Evolutionary conservation across 148 eudicot genomes (phyloP).

Genomic region (Vaccinium myrtillus): DNA sequence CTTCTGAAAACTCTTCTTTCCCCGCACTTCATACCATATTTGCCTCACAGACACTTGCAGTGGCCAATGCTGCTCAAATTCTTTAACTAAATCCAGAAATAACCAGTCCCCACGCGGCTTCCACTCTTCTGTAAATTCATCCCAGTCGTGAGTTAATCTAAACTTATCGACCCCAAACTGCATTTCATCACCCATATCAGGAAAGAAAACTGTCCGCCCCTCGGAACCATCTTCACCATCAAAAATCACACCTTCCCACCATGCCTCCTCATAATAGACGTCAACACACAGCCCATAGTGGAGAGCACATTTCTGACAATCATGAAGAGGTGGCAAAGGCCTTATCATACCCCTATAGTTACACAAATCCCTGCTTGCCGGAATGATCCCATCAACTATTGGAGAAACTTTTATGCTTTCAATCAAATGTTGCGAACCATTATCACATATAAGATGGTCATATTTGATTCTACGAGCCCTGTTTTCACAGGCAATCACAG

Average conservation of each 20-base stretch:
- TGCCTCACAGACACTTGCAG: conserved; percentile 68
- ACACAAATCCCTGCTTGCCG: neutral
- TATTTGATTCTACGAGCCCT: conserved; percentile 41
- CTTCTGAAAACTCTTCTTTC: conserved; percentile 32
- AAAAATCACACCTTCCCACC: conserved; percentile 99
- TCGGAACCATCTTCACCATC: conserved; percentile 42
- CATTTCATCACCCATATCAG: conserved; percentile 79
- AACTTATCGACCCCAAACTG: conserved; percentile 18
- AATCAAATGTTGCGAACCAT: conserved; percentile 23
- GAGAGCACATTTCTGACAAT: conserved; percentile 23
- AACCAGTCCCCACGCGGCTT: conserved; percentile 71
- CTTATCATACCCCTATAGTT: conserved; percentile 53
- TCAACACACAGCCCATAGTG: conserved; percentile 78
- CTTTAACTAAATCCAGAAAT: conserved; percentile 58
- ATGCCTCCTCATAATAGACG: conserved; percentile 57
- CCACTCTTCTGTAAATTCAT: conserved; percentile 62
- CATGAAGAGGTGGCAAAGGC: conserved; percentile 41
- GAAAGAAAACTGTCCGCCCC: conserved; percentile 65
- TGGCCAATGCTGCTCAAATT: conserved; percentile 34
- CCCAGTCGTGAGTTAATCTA: conserved; percentile 73
- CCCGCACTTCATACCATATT: conserved; percentile 85
- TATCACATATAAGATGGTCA: conserved; percentile 45
- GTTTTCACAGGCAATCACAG: conserved; percentile 28
- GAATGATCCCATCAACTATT: conserved; percentile 35
- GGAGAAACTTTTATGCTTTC: conserved; percentile 46